Evolutionary conservation across 495 filamentous ascomycete genomes (phyloP).

Genomic region (Rostrohypoxylon terebratum): DNA sequence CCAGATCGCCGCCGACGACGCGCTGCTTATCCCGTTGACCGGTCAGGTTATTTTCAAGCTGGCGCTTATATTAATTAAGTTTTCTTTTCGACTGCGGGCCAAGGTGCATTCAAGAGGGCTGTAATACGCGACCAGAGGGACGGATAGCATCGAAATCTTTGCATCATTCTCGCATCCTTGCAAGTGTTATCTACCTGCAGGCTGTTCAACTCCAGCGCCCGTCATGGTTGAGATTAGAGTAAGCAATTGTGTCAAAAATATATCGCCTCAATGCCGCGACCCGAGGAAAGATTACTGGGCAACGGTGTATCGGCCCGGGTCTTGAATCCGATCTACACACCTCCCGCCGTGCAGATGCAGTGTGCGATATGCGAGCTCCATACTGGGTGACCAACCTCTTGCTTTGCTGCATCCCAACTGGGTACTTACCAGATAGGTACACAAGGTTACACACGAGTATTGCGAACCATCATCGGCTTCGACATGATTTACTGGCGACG

Average conservation of each 20-base stretch:
- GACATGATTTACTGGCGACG: slow-evolving; percentile 1
- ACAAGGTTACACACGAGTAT: slow-evolving; percentile 32
- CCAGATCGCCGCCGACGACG: slow-evolving; percentile 32
- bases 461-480: slow-evolving; percentile 9
- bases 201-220: slow-evolving; percentile 27
- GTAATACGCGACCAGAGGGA: slow-evolving; percentile 31
- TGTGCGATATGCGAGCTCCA: slow-evolving; percentile 38
- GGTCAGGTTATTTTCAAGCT: slow-evolving; percentile 8
- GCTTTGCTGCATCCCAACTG: slow-evolving; percentile 17
- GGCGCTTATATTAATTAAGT: slow-evolving; percentile 23
- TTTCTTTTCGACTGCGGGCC: slow-evolving; percentile 34
- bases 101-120: slow-evolving; percentile 23
- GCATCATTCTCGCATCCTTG: slow-evolving; percentile 32
- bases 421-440: background rate
- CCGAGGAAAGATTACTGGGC: slow-evolving; percentile 31
- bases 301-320: slow-evolving; percentile 37
- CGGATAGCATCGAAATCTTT: slow-evolving; percentile 23
- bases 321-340: slow-evolving; percentile 41
- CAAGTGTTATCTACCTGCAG: slow-evolving; percentile 38
- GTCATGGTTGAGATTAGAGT: slow-evolving; percentile 10
- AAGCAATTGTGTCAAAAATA: slow-evolving; percentile 30
- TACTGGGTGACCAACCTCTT: slow-evolving; percentile 17
- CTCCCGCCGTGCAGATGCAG: slow-evolving; percentile 38
- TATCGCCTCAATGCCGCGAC: slow-evolving; percentile 22
- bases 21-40: slow-evolving; percentile 28